Evolutionary conservation across 2,329 filamentous ascomycete genomes (phyloP), one percentile per base, ranked within the genome.

Genomic region (Bretziella fagacearum): DNA sequence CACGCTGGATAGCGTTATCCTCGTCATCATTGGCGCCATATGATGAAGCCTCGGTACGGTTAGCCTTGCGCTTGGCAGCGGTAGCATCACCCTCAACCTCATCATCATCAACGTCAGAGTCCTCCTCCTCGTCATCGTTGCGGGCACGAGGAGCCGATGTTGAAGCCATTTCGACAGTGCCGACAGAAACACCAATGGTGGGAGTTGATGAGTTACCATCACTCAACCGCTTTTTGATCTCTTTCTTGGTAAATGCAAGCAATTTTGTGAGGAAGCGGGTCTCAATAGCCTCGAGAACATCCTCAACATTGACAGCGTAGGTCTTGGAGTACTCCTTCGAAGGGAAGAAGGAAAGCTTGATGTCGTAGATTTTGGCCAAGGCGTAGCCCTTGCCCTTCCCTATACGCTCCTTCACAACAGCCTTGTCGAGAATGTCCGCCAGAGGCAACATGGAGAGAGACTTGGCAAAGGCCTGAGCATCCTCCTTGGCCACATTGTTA

Each of bases 1-100:
- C 76, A 26, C 66, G 68, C 55, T 81, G 78, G 47, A 93, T 77
- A 29, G 73, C 78, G 54, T 84, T 74, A 57, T 96, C 91, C 3
- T 89, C 89, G 4, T 94, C 87, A 58, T 96, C 91, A 40, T 93
- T 93, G 27, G 80, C 84, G 32, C 85, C 89, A 55, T 95, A 96
- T 11, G 85, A 91, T 2, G 89, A 79, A 25, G 81, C 83, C 62
- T 94, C 83, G 45, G 73, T 69, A 33, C 83, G 79, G 59, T 93
- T 91, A 39, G 77, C 75, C 55, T 73, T 76, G 57, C 78, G 72
- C 64, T 85, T 93, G 55, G 75, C 76, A 52, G 72, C 76, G 3
- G 77, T 87, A 43, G 74, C 84, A 58, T 93, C 84, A 48, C 77
- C 79, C 46, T 91, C 87, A 37, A 78, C 84, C 23, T 77, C 79